These are phyloP conservation scores for Pythium sp. DNA, from an alignment of 352 stramenopile species.

Conservation along the genomic window DNA sequence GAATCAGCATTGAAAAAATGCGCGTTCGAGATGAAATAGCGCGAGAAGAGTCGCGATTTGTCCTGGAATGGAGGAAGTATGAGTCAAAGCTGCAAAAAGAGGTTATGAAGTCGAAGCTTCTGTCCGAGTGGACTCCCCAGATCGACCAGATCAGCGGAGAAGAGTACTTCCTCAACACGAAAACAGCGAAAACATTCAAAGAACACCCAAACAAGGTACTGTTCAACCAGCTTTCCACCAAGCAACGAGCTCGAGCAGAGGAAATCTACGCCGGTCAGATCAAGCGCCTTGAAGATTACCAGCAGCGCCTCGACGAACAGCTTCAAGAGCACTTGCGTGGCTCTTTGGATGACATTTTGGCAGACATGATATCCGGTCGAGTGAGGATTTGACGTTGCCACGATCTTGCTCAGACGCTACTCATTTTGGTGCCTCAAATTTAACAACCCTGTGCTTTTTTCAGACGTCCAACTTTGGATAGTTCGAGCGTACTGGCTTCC, in stretches of 20 bases:
- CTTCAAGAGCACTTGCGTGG: not conserved
- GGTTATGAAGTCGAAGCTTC: slow-evolving; percentile 32
- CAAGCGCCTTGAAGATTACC: slow-evolving; percentile 25
- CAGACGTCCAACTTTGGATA: slow-evolving; percentile 6
- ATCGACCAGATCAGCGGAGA: slow-evolving; percentile 32
- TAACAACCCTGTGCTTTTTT: not conserved
- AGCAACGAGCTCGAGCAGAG: slow-evolving; percentile 27
- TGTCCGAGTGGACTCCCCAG: slow-evolving; percentile 43
- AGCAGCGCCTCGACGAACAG: slow-evolving; percentile 19
- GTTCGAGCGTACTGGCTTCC: not conserved
- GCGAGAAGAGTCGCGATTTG: slow-evolving; percentile 24
- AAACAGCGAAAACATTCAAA: slow-evolving; percentile 27
- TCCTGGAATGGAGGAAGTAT: slow-evolving; percentile 33
- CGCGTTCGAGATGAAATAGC: slow-evolving; percentile 22
- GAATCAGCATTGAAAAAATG: slow-evolving; percentile 26
- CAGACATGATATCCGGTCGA: slow-evolving; percentile 11
- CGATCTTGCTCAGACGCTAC: not conserved
- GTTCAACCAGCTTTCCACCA: slow-evolving; percentile 29
- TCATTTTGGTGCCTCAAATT: not conserved
- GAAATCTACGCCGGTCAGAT: slow-evolving; percentile 21
- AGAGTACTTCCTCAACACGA: slow-evolving; percentile 40
- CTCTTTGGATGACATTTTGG: slow-evolving; percentile 16
- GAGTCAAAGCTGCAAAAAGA: slow-evolving; percentile 36
- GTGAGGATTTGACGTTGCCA: slow-evolving; percentile 1
- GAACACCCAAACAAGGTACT: slow-evolving; percentile 38